Conservation (phyloP, 2,329 filamentous ascomycete genomes). For the Talaromyces piceae region DNA sequence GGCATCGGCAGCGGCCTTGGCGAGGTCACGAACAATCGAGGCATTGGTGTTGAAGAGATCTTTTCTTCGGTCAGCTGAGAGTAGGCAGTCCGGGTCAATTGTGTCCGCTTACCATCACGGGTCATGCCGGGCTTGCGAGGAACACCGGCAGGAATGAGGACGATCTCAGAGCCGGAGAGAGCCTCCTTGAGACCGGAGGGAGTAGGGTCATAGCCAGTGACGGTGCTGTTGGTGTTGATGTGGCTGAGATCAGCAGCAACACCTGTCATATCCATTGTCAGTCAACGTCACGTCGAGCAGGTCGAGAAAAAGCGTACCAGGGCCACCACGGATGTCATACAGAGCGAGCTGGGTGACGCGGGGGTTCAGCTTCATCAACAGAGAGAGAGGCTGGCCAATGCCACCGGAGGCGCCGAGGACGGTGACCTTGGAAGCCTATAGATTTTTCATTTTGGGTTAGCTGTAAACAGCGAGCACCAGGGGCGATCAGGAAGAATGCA, state of each 20-base stretch:
- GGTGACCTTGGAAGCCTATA: conserved; percentile 89
- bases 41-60: conserved; percentile 99
- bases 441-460: background rate
- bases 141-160: conserved; percentile 96
- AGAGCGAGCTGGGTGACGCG: conserved; percentile 88
- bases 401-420: conserved; percentile 95
- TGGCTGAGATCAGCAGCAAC: conserved; percentile 97
- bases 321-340: conserved; percentile 93
- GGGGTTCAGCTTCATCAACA: conserved; percentile 98
- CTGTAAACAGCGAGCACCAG: background rate
- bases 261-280: conserved; percentile 49
- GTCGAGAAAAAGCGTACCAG: conserved; percentile 53
- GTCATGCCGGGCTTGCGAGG: conserved; percentile 99
- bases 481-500: conserved; percentile 1
- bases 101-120: conserved; percentile 63
- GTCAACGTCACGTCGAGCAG: conserved; percentile 3
- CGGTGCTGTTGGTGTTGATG: conserved; percentile 97
- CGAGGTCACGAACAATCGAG: conserved; percentile 96
- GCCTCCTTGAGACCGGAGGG: conserved; percentile 66
- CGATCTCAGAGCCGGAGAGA: conserved; percentile 82
- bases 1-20: conserved; percentile 85
- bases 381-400: conserved; percentile 95
- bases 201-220: conserved; percentile 80
- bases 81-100: background rate
- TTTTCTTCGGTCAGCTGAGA: conserved; percentile 19